These are phyloP conservation scores for Coelastrella sp. DNA, from an alignment of 139 green algal species.

Conservation along the genomic window DNA sequence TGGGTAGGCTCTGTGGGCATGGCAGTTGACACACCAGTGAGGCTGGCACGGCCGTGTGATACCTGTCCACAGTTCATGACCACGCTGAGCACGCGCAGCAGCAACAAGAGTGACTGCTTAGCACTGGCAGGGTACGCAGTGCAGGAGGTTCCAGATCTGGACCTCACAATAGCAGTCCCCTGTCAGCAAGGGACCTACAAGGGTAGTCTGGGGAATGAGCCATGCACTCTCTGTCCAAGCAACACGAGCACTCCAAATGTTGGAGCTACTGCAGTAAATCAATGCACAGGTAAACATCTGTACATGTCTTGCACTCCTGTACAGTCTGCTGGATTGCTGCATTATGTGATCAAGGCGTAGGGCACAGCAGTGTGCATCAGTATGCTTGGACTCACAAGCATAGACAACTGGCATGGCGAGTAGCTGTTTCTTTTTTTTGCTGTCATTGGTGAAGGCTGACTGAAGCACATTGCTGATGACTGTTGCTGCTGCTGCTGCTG, in stretches of 20 bases:
- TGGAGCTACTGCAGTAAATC: background rate
- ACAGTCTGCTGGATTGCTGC: too few relatives aligned
- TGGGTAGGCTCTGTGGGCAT: slow-evolving; percentile 18
- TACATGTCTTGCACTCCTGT: too few relatives aligned
- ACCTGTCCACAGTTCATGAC: slow-evolving; percentile 22
- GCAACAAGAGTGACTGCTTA: slow-evolving; percentile 13
- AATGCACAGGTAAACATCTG: slow-evolving; percentile 23
- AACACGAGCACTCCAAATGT: background rate
- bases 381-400: too few relatives aligned
- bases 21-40: background rate
- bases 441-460: too few relatives aligned
- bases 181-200: background rate
- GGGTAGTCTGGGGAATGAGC: background rate
- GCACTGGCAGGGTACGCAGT: background rate
- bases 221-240: background rate
- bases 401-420: too few relatives aligned
- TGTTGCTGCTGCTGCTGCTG: too few relatives aligned
- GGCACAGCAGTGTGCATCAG: too few relatives aligned
- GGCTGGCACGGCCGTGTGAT: slow-evolving; percentile 8
- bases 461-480: too few relatives aligned
- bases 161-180: background rate
- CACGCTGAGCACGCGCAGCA: background rate
- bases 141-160: background rate
- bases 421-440: too few relatives aligned
- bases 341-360: too few relatives aligned